Conservation (phyloP, 768 basidiomycete genomes). For the Clavulina sp. region DNA sequence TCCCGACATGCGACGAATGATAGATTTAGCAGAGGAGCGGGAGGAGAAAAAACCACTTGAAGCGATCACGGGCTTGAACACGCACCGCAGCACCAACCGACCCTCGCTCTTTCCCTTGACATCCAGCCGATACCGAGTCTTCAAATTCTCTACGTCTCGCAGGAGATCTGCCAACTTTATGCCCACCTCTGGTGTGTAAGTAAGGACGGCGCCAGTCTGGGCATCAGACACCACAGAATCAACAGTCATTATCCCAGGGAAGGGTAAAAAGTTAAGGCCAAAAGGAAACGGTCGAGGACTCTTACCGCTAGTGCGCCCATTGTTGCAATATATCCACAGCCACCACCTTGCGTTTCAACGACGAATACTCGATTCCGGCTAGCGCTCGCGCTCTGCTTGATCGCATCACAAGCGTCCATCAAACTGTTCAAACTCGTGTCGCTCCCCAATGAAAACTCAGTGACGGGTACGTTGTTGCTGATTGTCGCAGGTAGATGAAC, state of each 20-base stretch:
- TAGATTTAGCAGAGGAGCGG: neutral
- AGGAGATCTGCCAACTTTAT: conserved; percentile 69
- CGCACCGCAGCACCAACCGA: conserved; percentile 77
- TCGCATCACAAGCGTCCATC: conserved; percentile 93
- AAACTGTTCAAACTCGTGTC: conserved; percentile 97
- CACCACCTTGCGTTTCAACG: conserved; percentile 94
- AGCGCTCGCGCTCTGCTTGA: conserved; percentile 95
- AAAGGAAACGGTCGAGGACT: conserved; percentile 9
- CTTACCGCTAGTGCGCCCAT: conserved; percentile 90
- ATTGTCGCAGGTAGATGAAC: conserved; percentile 91
- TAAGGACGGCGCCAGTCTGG: conserved; percentile 78
- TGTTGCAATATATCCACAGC: conserved; percentile 88
- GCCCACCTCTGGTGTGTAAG: conserved; percentile 87
- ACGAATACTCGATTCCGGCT: conserved; percentile 94
- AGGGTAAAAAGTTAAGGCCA: neutral
- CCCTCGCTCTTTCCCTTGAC: conserved; percentile 83
- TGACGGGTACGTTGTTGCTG: conserved; percentile 95
- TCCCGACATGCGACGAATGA: neutral
- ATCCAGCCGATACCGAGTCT: conserved; percentile 69
- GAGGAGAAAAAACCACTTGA: too few species aligned
- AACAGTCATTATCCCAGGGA: too few species aligned
- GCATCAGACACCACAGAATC: neutral
- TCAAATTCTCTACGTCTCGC: conserved; percentile 75
- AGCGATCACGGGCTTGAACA: conserved; percentile 10
- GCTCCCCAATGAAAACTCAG: conserved; percentile 86